Conservation (phyloP, 805 yeast genomes). For the Ogataea paraovalis region DNA sequence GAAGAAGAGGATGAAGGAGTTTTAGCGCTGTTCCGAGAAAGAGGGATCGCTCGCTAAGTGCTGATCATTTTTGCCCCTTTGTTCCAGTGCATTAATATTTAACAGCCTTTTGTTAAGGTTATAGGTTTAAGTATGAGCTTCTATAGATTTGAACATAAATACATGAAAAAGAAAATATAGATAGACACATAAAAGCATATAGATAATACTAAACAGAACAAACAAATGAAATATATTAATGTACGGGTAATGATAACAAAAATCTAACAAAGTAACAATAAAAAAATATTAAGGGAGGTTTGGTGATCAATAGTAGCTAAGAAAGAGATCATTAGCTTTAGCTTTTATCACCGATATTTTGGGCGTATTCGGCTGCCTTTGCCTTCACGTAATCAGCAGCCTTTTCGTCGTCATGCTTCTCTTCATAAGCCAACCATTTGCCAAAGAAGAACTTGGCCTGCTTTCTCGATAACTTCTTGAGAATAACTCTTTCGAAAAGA, state of each 20-base stretch:
- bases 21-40: not conserved
- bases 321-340: not conserved
- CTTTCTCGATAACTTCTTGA: constrained; percentile 67
- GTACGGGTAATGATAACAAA: not conserved
- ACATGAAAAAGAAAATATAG: not conserved
- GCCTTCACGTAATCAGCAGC: constrained; percentile 83
- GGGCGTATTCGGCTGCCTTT: constrained; percentile 72
- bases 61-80: too few relatives aligned
- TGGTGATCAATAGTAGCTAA: too few relatives aligned
- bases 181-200: not conserved
- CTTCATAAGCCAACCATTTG: constrained; percentile 85
- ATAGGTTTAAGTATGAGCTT: too few relatives aligned
- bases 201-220: not conserved
- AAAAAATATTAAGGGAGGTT: not conserved
- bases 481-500: constrained; percentile 75
- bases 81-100: too few relatives aligned
- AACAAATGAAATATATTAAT: not conserved
- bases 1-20: not conserved
- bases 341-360: constrained; percentile 20
- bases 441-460: constrained; percentile 94
- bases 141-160: not conserved
- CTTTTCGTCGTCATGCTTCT: constrained; percentile 60
- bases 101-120: too few relatives aligned
- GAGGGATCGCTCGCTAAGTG: not conserved
- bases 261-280: not conserved